These are phyloP conservation scores for Symbiodinium pilosum DNA, from an alignment of 73 alveolate species.

Conservation along the genomic window DNA sequence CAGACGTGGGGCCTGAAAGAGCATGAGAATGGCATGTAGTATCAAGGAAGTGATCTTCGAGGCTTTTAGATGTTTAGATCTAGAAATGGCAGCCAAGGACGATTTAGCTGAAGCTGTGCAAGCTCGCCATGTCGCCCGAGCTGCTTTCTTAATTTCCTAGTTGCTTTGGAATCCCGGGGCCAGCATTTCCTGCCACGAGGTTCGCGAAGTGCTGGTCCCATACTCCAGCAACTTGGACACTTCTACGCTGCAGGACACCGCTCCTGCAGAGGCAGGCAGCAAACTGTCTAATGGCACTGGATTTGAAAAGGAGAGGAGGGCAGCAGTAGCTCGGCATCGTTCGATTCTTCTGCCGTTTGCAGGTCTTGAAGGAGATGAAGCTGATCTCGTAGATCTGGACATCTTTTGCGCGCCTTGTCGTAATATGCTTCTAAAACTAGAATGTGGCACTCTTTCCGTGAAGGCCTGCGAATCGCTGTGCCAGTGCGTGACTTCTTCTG, in stretches of 20 bases:
- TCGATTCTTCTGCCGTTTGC: too few species aligned
- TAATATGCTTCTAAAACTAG: background rate
- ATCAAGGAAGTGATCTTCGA: background rate
- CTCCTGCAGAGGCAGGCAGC: background rate
- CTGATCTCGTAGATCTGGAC: constrained; percentile 3
- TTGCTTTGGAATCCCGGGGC: too few species aligned
- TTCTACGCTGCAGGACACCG: background rate
- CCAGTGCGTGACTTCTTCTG: too few species aligned
- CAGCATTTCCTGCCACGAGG: constrained; percentile 12
- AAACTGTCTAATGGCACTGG: background rate
- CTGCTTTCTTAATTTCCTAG: background rate
- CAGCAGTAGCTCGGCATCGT: background rate
- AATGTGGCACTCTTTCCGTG: background rate
- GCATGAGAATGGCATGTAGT: background rate
- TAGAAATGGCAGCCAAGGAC: constrained; percentile 13
- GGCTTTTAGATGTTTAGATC: background rate
- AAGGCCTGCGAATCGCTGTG: background rate
- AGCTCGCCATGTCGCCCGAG: constrained; percentile 32
- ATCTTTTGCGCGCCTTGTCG: background rate
- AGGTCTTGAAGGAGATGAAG: constrained; percentile 64
- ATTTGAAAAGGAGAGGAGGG: background rate
- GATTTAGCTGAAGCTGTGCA: constrained; percentile 70
- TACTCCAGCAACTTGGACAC: constrained; percentile 45
- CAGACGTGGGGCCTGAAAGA: background rate
- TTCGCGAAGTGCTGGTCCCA: constrained; percentile 26